Conservation (phyloP, 176 grass and related monocot genomes). For the Paspalum notatum region DNA sequence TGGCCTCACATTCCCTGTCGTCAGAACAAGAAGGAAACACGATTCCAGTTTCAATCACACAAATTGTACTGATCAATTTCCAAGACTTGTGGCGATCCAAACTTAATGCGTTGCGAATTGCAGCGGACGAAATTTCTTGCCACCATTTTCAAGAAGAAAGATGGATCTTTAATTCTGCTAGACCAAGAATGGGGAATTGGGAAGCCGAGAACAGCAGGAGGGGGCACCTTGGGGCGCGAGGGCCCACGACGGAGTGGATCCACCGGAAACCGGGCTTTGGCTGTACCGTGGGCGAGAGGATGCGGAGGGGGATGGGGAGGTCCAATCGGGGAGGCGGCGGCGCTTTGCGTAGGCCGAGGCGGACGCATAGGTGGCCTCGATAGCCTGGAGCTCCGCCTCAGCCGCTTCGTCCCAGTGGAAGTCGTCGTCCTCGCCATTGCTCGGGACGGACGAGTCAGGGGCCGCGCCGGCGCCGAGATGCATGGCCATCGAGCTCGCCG, state of each 20-base stretch:
- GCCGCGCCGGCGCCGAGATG: not conserved
- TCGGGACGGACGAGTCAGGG: not conserved
- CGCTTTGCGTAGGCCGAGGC: constrained; percentile 52
- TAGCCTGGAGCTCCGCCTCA: constrained; percentile 81
- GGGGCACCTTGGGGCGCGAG: constrained; percentile 48
- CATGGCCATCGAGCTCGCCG: constrained; percentile 27
- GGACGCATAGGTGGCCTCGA: constrained; percentile 69
- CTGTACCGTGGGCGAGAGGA: not conserved
- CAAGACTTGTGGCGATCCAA: not conserved
- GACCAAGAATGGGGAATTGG: constrained; percentile 20
- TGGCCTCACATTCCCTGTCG: constrained; percentile 43
- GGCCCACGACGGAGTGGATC: constrained; percentile 22
- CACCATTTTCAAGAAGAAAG: constrained; percentile 31
- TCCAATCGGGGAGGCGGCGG: constrained; percentile 73
- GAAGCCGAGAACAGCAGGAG: not conserved
- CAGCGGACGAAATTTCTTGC: not conserved
- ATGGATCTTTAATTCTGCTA: constrained; percentile 21
- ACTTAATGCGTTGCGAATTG: not conserved
- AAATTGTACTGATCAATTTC: not conserved
- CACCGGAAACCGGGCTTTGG: not conserved
- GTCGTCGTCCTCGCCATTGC: constrained; percentile 38
- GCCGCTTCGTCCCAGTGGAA: constrained; percentile 74
- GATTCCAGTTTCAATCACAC: not conserved
- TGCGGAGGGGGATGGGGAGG: not conserved
- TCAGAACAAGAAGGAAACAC: not conserved